Percentiles rank a stretch among this genome's conserved stretches.
Conservation (phyloP, 495 filamentous ascomycete genomes). For the Penicillium angulare region DNA sequence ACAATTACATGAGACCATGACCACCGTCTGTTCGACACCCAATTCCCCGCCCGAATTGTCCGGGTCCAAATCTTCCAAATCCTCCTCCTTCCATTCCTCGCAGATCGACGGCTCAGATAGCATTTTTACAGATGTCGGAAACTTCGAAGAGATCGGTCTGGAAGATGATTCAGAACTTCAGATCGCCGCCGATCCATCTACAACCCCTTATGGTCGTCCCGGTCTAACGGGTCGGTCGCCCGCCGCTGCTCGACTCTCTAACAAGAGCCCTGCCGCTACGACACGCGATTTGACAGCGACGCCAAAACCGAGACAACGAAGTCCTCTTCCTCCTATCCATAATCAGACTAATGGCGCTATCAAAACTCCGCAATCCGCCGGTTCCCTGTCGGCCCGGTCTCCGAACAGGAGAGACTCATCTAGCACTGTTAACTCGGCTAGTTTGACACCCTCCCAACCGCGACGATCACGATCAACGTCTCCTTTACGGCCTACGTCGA, state of each 20-base stretch:
- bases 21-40: constrained; percentile 57
- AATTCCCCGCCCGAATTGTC: constrained; percentile 82
- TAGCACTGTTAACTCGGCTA: constrained; percentile 20
- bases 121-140: constrained; percentile 64
- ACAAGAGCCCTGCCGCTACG: constrained; percentile 33
- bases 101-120: constrained; percentile 63
- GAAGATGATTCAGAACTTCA: constrained; percentile 58
- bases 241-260: constrained; percentile 31
- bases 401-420: constrained; percentile 26
- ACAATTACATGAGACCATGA: constrained; percentile 53
- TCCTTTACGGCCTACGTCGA: constrained; percentile 34
- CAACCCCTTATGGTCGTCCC: constrained; percentile 28
- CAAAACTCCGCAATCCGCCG: constrained; percentile 18
- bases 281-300: constrained; percentile 43
- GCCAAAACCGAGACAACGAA: constrained; percentile 46
- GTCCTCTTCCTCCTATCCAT: constrained; percentile 30
- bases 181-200: constrained; percentile 25
- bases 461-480: constrained; percentile 43
- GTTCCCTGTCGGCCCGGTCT: constrained; percentile 21
- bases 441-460: constrained; percentile 25
- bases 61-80: constrained; percentile 84
- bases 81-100: constrained; percentile 82
- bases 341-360: constrained; percentile 28
- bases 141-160: constrained; percentile 94
- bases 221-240: constrained; percentile 31